These are phyloP conservation scores for Sphagnum magellanicum DNA, from an alignment of 228 moss, liverwort and hornwort genomes.

Conservation along the genomic window DNA sequence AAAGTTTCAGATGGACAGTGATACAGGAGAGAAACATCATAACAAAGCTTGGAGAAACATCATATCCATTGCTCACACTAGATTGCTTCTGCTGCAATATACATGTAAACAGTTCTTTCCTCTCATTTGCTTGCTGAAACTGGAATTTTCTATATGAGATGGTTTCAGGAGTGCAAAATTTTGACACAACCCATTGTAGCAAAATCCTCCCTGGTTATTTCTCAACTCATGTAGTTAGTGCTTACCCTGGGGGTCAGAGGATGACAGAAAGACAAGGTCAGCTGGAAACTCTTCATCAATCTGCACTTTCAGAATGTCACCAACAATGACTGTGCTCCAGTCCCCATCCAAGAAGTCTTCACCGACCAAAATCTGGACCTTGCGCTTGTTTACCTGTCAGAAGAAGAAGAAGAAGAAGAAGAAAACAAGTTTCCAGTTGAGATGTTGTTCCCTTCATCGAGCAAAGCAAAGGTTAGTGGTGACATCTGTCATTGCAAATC, in stretches of 20 bases:
- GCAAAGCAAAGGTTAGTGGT: neutral
- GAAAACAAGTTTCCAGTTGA: neutral
- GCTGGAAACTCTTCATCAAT: slow-evolving; percentile 76
- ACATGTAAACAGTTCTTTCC: neutral
- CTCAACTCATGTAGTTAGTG: no score
- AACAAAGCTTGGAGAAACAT: neutral
- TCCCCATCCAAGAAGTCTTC: slow-evolving; percentile 37
- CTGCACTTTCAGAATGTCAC: slow-evolving; percentile 76
- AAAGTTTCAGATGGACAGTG: neutral
- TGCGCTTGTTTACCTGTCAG: slow-evolving; percentile 61
- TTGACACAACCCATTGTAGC: no score
- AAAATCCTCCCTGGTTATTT: no score
- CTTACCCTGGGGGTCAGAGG: slow-evolving; percentile 73
- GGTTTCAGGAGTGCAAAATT: neutral
- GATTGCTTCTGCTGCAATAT: neutral
- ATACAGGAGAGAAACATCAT: neutral
- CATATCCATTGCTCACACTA: neutral
- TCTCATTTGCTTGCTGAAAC: neutral
- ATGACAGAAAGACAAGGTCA: slow-evolving; percentile 79
- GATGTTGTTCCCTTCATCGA: neutral
- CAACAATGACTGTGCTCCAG: slow-evolving; percentile 77
- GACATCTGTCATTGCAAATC: no score
- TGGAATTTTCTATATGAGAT: neutral
- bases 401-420: slow-evolving; percentile 1
- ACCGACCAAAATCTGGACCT: slow-evolving; percentile 69